Percentiles rank a stretch among this genome's conserved stretches.
phyloP scores from a whole-genome alignment of 352 stramenopile genomes.

The Phytopythium oedochilum region DNA sequence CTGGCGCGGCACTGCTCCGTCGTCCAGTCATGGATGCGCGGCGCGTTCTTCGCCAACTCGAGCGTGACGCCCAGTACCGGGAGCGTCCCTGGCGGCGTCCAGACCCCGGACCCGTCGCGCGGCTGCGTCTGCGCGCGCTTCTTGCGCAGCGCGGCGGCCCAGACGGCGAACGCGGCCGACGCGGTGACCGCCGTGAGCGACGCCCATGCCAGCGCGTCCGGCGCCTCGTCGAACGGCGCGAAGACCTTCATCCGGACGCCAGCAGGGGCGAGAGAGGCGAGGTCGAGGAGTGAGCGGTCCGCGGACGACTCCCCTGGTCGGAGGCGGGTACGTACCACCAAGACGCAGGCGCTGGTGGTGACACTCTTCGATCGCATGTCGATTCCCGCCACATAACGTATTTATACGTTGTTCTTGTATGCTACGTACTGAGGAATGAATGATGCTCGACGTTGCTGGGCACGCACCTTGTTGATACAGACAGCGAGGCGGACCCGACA shows the following conservation, averaged over 20 bases:
- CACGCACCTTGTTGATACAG: too few species aligned
- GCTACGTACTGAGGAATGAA: too few species aligned
- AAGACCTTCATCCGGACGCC: background rate
- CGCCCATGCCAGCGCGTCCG: background rate
- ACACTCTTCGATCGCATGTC: background rate
- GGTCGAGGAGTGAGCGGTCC: background rate
- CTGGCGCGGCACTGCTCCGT: background rate
- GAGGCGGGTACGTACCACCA: too few species aligned
- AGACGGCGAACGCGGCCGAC: background rate
- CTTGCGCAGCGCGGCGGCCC: background rate
- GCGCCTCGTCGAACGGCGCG: background rate
- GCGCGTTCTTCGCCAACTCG: conserved; percentile 10
- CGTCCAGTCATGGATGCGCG: conserved; percentile 9
- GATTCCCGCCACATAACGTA: too few species aligned
- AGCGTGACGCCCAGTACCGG: conserved; percentile 19
- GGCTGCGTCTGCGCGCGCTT: background rate
- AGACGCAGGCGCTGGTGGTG: background rate
- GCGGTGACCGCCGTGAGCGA: background rate
- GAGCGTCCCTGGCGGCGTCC: conserved; percentile 8
- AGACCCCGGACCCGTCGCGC: background rate
- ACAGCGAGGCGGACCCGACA: too few species aligned
- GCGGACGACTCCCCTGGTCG: too few species aligned
- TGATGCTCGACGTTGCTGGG: too few species aligned
- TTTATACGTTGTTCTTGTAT: too few species aligned
- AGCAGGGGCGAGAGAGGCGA: too few species aligned